A percentile compares a stretch with the other conserved stretches of the same genome.
Evolutionary conservation across 495 filamentous ascomycete genomes (phyloP).

Genomic region (Aspergillus hancockii): DNA sequence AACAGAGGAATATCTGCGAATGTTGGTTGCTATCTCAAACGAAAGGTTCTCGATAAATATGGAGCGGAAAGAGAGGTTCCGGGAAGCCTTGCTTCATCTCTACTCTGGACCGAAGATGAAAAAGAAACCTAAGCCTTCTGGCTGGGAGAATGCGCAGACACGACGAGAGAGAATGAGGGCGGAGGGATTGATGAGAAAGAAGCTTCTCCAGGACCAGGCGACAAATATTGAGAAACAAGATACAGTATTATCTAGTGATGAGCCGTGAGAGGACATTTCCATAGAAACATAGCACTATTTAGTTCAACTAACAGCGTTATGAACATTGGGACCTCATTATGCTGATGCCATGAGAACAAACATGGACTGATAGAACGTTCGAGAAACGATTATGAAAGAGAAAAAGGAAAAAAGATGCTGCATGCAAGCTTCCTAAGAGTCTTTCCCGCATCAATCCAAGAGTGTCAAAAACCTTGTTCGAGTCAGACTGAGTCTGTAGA

Average conservation of each 20-base stretch:
- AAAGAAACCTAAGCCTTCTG: slow-evolving; percentile 24
- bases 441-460: neutral
- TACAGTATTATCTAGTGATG: neutral
- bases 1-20: slow-evolving; percentile 58
- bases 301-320: neutral
- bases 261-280: neutral
- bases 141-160: slow-evolving; percentile 59
- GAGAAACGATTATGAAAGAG: neutral
- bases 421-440: slow-evolving; percentile 1
- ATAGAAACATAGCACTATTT: neutral
- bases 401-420: slow-evolving; percentile 5
- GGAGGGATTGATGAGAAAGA: slow-evolving; percentile 57
- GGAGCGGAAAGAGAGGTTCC: slow-evolving; percentile 67
- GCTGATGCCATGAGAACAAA: neutral
- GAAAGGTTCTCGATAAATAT: slow-evolving; percentile 74
- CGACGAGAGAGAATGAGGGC: slow-evolving; percentile 61
- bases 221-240: slow-evolving; percentile 15
- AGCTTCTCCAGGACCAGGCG: slow-evolving; percentile 24
- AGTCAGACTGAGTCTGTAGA: slow-evolving; percentile 4
- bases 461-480: slow-evolving; percentile 3
- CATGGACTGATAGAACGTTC: neutral
- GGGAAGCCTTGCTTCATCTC: slow-evolving; percentile 25
- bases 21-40: slow-evolving; percentile 68
- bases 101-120: slow-evolving; percentile 26
- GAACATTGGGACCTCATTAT: neutral